Percentiles rank a stretch among this genome's conserved stretches.
These are phyloP conservation scores for Metarhizium sp. DNA, from an alignment of 2,329 filamentous ascomycete genomes.

Conservation along the genomic window DNA sequence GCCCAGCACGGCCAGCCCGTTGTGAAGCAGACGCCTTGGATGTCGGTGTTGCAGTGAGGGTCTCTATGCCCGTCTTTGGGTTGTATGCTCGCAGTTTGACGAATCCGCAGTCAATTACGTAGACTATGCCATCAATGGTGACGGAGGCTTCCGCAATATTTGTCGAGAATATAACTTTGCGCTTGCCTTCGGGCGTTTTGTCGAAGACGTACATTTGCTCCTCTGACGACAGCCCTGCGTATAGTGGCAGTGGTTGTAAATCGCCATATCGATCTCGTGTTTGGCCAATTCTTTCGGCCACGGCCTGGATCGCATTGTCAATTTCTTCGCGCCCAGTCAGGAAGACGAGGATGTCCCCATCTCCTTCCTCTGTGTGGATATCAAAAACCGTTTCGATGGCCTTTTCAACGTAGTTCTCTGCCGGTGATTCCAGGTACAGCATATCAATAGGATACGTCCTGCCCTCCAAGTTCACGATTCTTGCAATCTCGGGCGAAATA, in stretches of 20 bases:
- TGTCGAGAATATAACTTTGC: constrained; percentile 88
- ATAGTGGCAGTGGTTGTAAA: constrained; percentile 57
- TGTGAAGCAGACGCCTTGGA: constrained; percentile 93
- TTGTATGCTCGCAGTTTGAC: constrained; percentile 86
- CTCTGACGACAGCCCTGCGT: constrained; percentile 80
- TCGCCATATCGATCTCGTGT: constrained; percentile 31
- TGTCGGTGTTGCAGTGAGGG: constrained; percentile 68
- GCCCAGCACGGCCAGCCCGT: constrained; percentile 79
- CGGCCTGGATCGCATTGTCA: constrained; percentile 67
- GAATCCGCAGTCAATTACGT: constrained; percentile 83
- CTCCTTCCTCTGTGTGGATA: constrained; percentile 71
- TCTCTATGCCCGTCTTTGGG: constrained; percentile 77
- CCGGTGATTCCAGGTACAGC: constrained; percentile 67
- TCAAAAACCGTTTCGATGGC: constrained; percentile 77
- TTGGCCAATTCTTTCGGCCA: constrained; percentile 61
- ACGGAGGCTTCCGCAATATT: constrained; percentile 96
- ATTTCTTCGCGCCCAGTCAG: constrained; percentile 92
- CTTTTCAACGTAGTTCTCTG: constrained; percentile 79
- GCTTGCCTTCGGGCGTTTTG: constrained; percentile 65
- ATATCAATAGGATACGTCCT: constrained; percentile 83
- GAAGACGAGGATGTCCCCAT: constrained; percentile 86
- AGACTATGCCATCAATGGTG: constrained; percentile 86
- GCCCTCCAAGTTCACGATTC: constrained; percentile 77
- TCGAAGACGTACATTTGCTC: constrained; percentile 96
- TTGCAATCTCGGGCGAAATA: constrained; percentile 19